Base-by-base conservation (phyloP, 164 flowering plant genomes). In the Paratinospora sagittata region DNA sequence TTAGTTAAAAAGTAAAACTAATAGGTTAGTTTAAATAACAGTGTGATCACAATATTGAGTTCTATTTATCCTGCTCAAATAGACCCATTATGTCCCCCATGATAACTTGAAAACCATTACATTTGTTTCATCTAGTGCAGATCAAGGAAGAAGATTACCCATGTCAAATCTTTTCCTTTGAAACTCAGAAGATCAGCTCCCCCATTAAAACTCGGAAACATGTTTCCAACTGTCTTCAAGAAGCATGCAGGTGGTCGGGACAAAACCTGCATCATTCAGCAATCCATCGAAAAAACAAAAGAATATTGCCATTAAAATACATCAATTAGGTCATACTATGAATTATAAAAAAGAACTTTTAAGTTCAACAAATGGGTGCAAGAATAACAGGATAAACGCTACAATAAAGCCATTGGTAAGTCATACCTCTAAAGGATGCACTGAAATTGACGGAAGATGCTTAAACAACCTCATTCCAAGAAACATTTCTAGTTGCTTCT, bases 401-500 rank as follows among this genome's bases (percentile, higher is more conserved):
- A 19, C 8, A 63, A 72, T 7, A 71, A 74, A 88, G 85, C 74
- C 90, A 85, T 76, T 82, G 84, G 87, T 84, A 85, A 49, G 86
- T 80, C 90, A 66, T 89, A 96, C 99, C 80, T 82, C 76, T 69
- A 93, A 80, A 26, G 98, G 93, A 45, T 84, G 87, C 71, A 84
- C 61, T 47, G 89, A 74, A 68, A 88, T 62, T 33, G 99, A 87
- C 57, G 99, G 99, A 74, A 96, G 89, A 85, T 96, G 99, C 86
- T 88, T 92, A 81, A 93, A 96, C 67, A 96, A 96, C 81, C 97
- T 85, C 82, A 89, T 79, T 72, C 99, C 99, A 78, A 96, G 91
- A 82, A 96, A 96, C 89, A 96, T 90, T 79, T 96, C 97, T 77
- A 91, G 69, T 79, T 96, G 98, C 85, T 90, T 96, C 73, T 96